Evolutionary conservation across 225 moss, liverwort and hornwort species (phyloP).

Genomic region (Pseudisothecium myosuroides): DNA sequence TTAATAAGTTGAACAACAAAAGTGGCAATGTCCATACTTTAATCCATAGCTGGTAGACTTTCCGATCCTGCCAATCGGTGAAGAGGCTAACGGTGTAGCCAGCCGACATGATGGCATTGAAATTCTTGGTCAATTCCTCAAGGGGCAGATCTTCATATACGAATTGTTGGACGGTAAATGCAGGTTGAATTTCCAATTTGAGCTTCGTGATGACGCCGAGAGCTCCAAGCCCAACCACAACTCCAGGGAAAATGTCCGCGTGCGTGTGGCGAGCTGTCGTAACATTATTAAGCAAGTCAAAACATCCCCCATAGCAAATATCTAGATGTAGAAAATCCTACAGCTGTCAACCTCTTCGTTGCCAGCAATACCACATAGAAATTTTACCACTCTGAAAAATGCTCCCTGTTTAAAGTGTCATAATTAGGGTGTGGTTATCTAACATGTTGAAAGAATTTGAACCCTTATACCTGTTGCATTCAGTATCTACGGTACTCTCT

Average conservation of each 20-base stretch:
- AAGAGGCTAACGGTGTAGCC: constrained; percentile 55
- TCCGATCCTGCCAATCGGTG: constrained; percentile 40
- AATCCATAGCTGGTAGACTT: constrained; percentile 34
- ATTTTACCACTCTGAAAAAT: not conserved
- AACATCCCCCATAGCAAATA: not conserved
- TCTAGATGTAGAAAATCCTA: not conserved
- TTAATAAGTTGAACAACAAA: not conserved
- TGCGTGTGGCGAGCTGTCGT: not conserved
- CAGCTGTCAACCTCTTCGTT: not conserved
- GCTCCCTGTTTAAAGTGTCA: not conserved
- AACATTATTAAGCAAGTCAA: not conserved
- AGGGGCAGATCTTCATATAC: constrained; percentile 40
- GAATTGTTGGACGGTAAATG: constrained; percentile 23
- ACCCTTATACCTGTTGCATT: not conserved
- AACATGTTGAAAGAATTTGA: not conserved
- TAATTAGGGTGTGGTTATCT: no score
- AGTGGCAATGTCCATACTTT: not conserved
- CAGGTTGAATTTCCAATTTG: constrained; percentile 23
- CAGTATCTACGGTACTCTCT: not conserved
- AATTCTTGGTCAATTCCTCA: not conserved
- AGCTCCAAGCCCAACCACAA: constrained; percentile 45
- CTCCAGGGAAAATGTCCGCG: constrained; percentile 17
- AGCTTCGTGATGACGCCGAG: constrained; percentile 45
- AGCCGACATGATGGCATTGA: constrained; percentile 39
- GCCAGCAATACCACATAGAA: not conserved